Evolutionary conservation across 202 grass and related monocot species (phyloP), one percentile per base, ranked within the genome.

Genomic region (Panicum virgatum): DNA sequence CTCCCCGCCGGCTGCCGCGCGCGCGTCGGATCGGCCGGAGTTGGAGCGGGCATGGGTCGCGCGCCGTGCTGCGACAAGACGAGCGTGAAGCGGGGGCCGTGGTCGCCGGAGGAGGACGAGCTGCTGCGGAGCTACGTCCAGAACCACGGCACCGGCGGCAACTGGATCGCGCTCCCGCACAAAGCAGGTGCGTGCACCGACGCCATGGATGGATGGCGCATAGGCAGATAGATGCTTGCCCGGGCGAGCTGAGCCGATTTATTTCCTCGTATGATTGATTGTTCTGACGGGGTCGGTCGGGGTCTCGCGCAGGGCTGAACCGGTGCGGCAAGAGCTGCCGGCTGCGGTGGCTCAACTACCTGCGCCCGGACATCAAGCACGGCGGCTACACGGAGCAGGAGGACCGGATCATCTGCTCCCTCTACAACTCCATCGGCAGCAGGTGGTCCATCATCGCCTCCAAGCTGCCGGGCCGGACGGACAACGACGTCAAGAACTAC

Each of bases 51-150:
- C n/a, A 97, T 97, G 96, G 96, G 96, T 52, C 89, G 96, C 15
- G 91, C 96, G 63, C 96, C 96, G 62, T 99, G 96, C 89, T 99
- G 96, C 59, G 96, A 99, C 83, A 96, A 93, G 89, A 89, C 80
- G 68, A 92, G 81, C 43, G 93, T 99, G 56, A 99, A 99, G 89
- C 73, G 91, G 80, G 96, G 96, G 4, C 96, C 96, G 57, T 99
- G 96, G 96, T 89, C 96, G 47, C 93, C 87, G 51, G 93, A 99
- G 84, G 96, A 99, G 84, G 96, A 99, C 79, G 91, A 83, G 20
- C 13, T 89, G 45, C 96, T 99, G 52, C 85, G 73, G 73, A 88
- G 74, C 83, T 92, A 99, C 85, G 84, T 99, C 34, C 68, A 82
- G 39, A 81, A 52, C 77, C 85, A 92, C n/a, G 93, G 96, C 83